Base-by-base conservation (phyloP, 2,329 filamentous ascomycete genomes). In the Ophiocordyceps camponoti-leonardi region DNA sequence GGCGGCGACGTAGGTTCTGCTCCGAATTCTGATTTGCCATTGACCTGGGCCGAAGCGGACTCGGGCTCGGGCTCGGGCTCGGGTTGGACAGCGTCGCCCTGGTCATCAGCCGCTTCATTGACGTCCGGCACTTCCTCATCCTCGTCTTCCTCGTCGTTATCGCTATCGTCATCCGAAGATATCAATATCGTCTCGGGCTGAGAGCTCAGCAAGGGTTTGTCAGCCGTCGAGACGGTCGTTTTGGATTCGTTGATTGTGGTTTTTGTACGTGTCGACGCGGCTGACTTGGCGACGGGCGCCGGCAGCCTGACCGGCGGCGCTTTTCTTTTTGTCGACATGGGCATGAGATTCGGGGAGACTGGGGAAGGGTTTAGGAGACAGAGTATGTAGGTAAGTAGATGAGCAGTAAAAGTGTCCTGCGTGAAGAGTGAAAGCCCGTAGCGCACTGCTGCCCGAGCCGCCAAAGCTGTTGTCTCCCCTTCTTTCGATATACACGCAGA, bases 241-340 rank as follows among this genome's bases (percentile, higher is more conserved):
- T 66, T 69, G n/a, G 69, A 67, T 56, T 81, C 76, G 58, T 79
- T 72, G 49, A 81, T 68, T 47, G 64, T 67, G 40, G 64, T 60
- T 55, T 69, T 75, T 42, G 64, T 61, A 3, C 67, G 54, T 18
- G 65, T 58, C 56, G 73, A 75, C 47, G 73, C 73, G 56, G 65
- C 69, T 46, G 68, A 64, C 58, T 69, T 73, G 49, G 73, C 64
- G 14, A 67, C 64, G 0, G 77, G 77, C 48, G 69, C 63, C 47
- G 72, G 73, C 54, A 81, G 65, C 62, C 72, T 72, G 50, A 68
- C 66, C 49, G 73, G 63, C 47, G 70, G 63, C 47, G 70, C 65
- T 68, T 78, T 81, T 58, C 75, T 67, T 61, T 77, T 81, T 41
- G 75, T 72, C 49, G 75, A 75, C 71, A 78, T 77, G 49, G 56